Evolutionary conservation across 2,329 filamentous ascomycete species (phyloP), one percentile per base, ranked within the genome.

Genomic region (Capronia americana): DNA sequence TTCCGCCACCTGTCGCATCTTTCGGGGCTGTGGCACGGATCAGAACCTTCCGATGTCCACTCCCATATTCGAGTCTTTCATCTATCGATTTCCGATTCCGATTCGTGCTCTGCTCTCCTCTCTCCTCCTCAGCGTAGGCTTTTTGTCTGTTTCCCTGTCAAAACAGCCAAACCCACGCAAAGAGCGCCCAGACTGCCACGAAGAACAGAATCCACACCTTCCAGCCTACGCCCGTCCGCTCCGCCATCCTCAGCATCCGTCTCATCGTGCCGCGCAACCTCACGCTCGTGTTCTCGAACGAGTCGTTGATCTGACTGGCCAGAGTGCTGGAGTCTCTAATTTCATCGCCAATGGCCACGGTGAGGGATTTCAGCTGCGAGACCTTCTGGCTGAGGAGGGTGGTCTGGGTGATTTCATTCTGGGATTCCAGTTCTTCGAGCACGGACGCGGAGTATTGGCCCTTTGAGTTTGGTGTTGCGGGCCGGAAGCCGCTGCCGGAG

Each of bases 191-290:
- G 20, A 98, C 92, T 41, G 89, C 91, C 5, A 88, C 84, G 77
- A 99, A 97, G 80, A 99, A 99, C 51, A 83, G 85, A 59, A 97
- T 78, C 95, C 95, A 99, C 64, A 93, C 91, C 79, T 87, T 94
- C 95, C 95, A 99, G 74, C 93, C 90, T 85, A 99, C 90, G n/a
- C 95, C 95, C 1, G 93, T 96, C 74, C 88, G 86, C 81, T 98
- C 87, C 4, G 95, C 95, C 95, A 99, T 99, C 61, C 94, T 77
- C 71, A 98, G 81, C 95, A 99, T 99, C 66, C 93, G 85, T 77
- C 92, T 97, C 95, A 99, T 98, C 20, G 96, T 98, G 61, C 94
- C 93, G 53, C 89, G 87, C 69, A 99, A 82, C 70, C 91, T 87
- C 60, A 93, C 81, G 38, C 93, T 84, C 61, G 94, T 96, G 73